These are phyloP conservation scores for Tetraselmis striata DNA, from an alignment of 139 green algal species.

Conservation along the genomic window DNA sequence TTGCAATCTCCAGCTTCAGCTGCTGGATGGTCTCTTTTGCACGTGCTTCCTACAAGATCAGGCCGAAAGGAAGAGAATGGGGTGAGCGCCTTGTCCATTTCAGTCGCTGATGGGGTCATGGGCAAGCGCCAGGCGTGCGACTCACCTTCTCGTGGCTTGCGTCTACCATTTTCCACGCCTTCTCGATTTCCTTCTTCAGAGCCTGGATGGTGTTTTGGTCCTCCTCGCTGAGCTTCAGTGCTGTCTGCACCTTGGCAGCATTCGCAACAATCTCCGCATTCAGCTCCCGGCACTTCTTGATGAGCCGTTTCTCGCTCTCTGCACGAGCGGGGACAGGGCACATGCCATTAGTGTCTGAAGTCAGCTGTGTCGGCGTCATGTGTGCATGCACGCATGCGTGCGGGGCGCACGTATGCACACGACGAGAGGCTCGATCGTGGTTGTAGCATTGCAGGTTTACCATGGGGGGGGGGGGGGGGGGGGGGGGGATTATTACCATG, in stretches of 20 bases:
- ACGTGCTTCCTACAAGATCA: constrained; percentile 53
- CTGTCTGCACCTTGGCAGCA: constrained; percentile 81
- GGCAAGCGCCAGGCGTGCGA: too few relatives aligned
- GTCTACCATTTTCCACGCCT: constrained; percentile 86
- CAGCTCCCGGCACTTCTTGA: constrained; percentile 82
- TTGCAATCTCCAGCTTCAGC: constrained; percentile 80
- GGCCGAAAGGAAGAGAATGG: too few relatives aligned
- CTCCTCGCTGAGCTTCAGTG: constrained; percentile 85
- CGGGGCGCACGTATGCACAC: too few relatives aligned
- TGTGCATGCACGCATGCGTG: too few relatives aligned
- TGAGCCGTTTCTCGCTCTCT: constrained; percentile 80
- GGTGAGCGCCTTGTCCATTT: too few relatives aligned
- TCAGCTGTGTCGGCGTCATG: too few relatives aligned
- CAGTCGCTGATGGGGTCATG: too few relatives aligned
- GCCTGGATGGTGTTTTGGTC: constrained; percentile 76
- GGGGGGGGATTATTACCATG: constrained; percentile 47
- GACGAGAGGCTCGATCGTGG: too few relatives aligned
- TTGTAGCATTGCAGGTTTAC: too few relatives aligned
- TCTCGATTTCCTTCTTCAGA: constrained; percentile 90
- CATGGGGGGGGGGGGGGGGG: too few relatives aligned
- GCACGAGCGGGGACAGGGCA: too few relatives aligned
- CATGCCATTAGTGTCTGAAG: too few relatives aligned
- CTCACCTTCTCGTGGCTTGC: constrained; percentile 71
- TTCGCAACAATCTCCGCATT: constrained; percentile 83
- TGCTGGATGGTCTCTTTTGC: constrained; percentile 76